phyloP scores from a whole-genome alignment of 73 alveolate species.

The Blepharisma japonicum region DNA sequence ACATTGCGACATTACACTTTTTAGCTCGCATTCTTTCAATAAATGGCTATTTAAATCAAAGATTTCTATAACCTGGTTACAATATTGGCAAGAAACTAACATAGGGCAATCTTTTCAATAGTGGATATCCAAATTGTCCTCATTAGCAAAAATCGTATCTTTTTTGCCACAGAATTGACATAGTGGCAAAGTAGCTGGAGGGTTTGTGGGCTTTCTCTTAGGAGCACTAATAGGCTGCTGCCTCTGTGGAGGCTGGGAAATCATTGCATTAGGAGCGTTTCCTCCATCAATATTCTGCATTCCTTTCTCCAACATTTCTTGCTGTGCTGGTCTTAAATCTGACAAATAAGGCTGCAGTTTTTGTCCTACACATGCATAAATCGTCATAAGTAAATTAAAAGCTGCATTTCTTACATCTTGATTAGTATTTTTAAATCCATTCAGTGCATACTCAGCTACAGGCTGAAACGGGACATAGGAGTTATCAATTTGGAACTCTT shows the following conservation, averaged over 20 bases:
- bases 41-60: slow-evolving; percentile 76
- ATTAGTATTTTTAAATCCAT: slow-evolving; percentile 79
- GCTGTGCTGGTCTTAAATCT: slow-evolving; percentile 86
- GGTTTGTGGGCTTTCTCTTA: slow-evolving; percentile 40
- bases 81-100: slow-evolving; percentile 80
- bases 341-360: slow-evolving; percentile 63
- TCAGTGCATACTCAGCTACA: slow-evolving; percentile 78
- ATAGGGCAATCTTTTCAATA: slow-evolving; percentile 88
- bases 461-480: slow-evolving; percentile 75
- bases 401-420: slow-evolving; percentile 87
- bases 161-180: slow-evolving; percentile 80
- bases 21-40: slow-evolving; percentile 81
- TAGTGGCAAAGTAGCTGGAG: slow-evolving; percentile 51
- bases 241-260: not conserved
- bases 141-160: slow-evolving; percentile 66
- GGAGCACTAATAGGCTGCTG: slow-evolving; percentile 31
- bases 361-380: slow-evolving; percentile 84
- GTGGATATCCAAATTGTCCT: slow-evolving; percentile 80
- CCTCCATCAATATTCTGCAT: not conserved
- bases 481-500: slow-evolving; percentile 71
- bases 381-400: slow-evolving; percentile 65
- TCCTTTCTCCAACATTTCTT: slow-evolving; percentile 31
- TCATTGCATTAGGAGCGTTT: not conserved
- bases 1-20: slow-evolving; percentile 75
- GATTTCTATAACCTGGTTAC: slow-evolving; percentile 85